Evolutionary conservation across 2,329 filamentous ascomycete genomes (phyloP).

Genomic region (Calonectria naviculata): DNA sequence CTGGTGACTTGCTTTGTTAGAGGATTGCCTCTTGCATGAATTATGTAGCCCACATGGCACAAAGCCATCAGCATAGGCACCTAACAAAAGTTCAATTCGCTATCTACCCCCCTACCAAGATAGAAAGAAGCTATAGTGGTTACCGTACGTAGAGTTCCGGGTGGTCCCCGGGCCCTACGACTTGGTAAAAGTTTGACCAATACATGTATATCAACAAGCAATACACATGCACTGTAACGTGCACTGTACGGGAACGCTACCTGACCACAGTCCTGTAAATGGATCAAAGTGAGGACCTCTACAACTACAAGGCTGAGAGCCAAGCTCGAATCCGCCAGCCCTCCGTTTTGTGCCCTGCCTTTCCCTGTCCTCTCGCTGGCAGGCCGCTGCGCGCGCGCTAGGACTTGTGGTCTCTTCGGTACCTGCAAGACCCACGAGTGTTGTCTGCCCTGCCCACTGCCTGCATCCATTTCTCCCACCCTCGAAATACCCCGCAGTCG

Average conservation of each 20-base stretch:
- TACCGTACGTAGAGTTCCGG: neutral
- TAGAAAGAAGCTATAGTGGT: neutral
- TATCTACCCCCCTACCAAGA: neutral
- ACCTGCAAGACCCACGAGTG: conserved; percentile 12
- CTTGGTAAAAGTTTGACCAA: neutral
- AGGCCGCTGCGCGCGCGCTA: conserved; percentile 4
- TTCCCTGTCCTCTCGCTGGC: conserved; percentile 2
- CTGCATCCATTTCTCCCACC: conserved; percentile 14
- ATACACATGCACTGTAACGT: neutral
- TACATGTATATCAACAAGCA: neutral
- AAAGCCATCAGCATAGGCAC: neutral
- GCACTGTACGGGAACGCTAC: neutral
- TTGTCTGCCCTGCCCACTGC: conserved; percentile 7
- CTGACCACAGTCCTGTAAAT: neutral
- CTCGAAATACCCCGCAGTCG: conserved; percentile 28
- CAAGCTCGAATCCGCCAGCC: neutral
- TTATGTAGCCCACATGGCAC: neutral
- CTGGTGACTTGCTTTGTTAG: conserved; percentile 4
- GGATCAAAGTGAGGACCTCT: neutral
- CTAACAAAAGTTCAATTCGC: neutral
- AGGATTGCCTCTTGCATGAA: conserved; percentile 12
- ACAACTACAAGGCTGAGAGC: conserved; percentile 8
- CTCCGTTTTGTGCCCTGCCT: conserved; percentile 8
- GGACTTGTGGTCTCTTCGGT: neutral
- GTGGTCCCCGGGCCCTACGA: no score